Evolutionary conservation across 768 basidiomycete genomes (phyloP).

Genomic region (Pleurotus tuoliensis): DNA sequence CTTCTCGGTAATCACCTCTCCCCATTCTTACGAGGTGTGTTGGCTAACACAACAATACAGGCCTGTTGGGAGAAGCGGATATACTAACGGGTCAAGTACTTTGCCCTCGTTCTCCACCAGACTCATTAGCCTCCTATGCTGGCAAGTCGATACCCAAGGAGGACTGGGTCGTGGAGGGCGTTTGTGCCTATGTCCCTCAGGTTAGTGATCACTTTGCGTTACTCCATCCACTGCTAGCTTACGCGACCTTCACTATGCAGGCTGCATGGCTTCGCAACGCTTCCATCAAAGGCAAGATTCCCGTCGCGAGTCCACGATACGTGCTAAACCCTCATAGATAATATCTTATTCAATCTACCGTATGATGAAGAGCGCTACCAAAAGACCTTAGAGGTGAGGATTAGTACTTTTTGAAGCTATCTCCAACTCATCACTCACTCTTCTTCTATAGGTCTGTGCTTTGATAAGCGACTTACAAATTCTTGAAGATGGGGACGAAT

Average conservation of each 20-base stretch:
- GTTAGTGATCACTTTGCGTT: slow-evolving; percentile 34
- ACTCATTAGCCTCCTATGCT: slow-evolving; percentile 63
- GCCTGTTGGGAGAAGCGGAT: slow-evolving; percentile 84
- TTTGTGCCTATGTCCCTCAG: slow-evolving; percentile 88
- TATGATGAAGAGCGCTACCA: slow-evolving; percentile 61
- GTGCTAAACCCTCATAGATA: slow-evolving; percentile 27
- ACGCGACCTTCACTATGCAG: slow-evolving; percentile 27
- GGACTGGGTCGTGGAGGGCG: slow-evolving; percentile 73
- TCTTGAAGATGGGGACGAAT: slow-evolving; percentile 83
- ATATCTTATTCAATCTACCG: slow-evolving; percentile 80
- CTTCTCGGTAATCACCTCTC: slow-evolving; percentile 47
- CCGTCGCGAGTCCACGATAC: neutral
- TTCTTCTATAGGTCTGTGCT: slow-evolving; percentile 45
- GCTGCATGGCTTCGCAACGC: slow-evolving; percentile 66
- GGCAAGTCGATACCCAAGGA: slow-evolving; percentile 38
- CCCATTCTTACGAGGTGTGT: neutral
- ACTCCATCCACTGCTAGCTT: slow-evolving; percentile 8
- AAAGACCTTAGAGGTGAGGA: slow-evolving; percentile 56
- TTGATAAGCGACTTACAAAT: slow-evolving; percentile 74
- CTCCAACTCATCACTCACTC: slow-evolving; percentile 10
- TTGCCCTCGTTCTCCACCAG: slow-evolving; percentile 82
- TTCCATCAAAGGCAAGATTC: slow-evolving; percentile 46
- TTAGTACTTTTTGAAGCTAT: slow-evolving; percentile 40
- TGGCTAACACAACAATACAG: no score
- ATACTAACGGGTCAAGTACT: slow-evolving; percentile 74